Percentiles rank a stretch among this genome's conserved stretches.
These are phyloP conservation scores for Coemansia sp. DNA, from an alignment of 192 early-diverging fungal species.

Conservation along the genomic window DNA sequence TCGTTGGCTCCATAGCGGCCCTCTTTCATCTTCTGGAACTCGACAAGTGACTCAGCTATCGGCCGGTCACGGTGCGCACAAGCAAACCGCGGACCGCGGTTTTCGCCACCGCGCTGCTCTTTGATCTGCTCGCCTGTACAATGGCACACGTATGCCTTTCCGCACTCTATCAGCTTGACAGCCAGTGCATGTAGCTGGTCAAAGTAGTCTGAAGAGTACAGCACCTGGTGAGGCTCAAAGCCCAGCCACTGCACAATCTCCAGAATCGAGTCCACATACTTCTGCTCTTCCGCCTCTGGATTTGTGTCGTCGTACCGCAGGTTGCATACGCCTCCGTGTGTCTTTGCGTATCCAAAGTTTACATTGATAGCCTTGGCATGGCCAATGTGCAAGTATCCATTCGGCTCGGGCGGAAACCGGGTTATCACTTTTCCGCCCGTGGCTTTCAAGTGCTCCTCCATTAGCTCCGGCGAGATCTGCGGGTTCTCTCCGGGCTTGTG, in stretches of 20 bases:
- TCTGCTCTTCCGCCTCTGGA: slow-evolving; percentile 91
- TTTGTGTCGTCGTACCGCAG: slow-evolving; percentile 90
- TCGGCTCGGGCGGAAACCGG: slow-evolving; percentile 99
- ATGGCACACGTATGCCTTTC: slow-evolving; percentile 91
- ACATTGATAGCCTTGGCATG: slow-evolving; percentile 99
- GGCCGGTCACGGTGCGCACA: slow-evolving; percentile 93
- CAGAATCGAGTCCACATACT: slow-evolving; percentile 92
- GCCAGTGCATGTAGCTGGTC: slow-evolving; percentile 94
- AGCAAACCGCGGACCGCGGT: slow-evolving; percentile 68
- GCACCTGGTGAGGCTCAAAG: slow-evolving; percentile 84
- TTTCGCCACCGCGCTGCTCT: slow-evolving; percentile 85
- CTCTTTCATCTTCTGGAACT: slow-evolving; percentile 98
- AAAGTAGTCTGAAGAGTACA: slow-evolving; percentile 98
- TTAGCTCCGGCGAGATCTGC: slow-evolving; percentile 89
- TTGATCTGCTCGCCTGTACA: slow-evolving; percentile 95
- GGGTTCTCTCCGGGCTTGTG: slow-evolving; percentile 96
- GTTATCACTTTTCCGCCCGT: slow-evolving; percentile 92
- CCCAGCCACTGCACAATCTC: slow-evolving; percentile 96
- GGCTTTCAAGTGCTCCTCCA: slow-evolving; percentile 82
- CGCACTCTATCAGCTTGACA: slow-evolving; percentile 82
- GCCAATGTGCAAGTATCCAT: slow-evolving; percentile 98
- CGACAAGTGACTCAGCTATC: slow-evolving; percentile 82
- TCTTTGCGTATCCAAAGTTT: slow-evolving; percentile 97
- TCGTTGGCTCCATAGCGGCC: slow-evolving; percentile 91
- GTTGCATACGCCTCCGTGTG: slow-evolving; percentile 86